Evolutionary conservation across 164 flowering plant genomes (phyloP).

Genomic region (Tinospora cordifolia): DNA sequence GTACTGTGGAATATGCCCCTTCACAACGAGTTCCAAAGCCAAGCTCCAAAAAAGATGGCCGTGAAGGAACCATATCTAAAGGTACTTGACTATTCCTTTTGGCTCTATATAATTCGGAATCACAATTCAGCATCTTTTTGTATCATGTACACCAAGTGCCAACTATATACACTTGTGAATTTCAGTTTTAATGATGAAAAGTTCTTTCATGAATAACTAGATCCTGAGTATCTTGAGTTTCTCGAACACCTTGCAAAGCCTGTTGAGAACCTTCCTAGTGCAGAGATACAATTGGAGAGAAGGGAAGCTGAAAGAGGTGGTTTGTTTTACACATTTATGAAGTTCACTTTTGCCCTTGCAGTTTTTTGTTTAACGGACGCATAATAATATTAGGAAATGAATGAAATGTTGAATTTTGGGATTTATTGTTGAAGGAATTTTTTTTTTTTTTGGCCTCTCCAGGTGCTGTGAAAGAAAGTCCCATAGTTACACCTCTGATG

Average conservation of each 20-base stretch:
- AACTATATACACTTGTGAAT: background rate
- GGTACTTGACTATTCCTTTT: constrained; percentile 33
- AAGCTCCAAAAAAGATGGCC: constrained; percentile 72
- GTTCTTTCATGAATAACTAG: constrained; percentile 38
- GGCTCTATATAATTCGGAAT: background rate
- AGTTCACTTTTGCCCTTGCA: background rate
- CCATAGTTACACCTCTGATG: constrained; percentile 77
- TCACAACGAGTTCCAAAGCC: constrained; percentile 78
- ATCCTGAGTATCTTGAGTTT: constrained; percentile 84
- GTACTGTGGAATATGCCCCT: constrained; percentile 85
- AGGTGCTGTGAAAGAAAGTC: constrained; percentile 66
- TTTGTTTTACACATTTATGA: constrained; percentile 24
- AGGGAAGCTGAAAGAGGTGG: constrained; percentile 84
- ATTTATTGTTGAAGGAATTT: background rate
- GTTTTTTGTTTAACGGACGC: background rate
- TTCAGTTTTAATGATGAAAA: constrained; percentile 19
- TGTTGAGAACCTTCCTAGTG: constrained; percentile 91
- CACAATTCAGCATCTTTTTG: background rate
- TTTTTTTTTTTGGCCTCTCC: constrained; percentile 9
- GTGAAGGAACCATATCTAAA: constrained; percentile 77
- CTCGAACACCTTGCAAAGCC: constrained; percentile 80
- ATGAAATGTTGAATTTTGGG: background rate
- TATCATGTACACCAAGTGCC: background rate
- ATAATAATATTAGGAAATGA: background rate
- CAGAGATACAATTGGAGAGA: constrained; percentile 84